These are phyloP conservation scores for Penicillium nucicola DNA, from an alignment of 495 filamentous ascomycete genomes.

Conservation along the genomic window DNA sequence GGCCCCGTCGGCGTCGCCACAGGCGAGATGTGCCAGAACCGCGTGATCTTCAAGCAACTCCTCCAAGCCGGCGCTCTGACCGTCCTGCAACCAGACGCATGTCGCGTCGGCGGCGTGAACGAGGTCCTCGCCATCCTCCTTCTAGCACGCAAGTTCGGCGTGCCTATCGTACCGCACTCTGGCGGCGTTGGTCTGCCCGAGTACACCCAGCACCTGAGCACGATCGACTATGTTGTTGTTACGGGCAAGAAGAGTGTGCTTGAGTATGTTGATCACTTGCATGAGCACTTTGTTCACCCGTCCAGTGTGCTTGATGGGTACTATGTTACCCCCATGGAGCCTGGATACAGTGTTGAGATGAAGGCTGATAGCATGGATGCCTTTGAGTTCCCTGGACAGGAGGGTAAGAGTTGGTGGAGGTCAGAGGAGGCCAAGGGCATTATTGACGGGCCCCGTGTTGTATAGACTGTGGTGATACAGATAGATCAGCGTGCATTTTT, in stretches of 20 bases:
- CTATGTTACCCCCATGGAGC: constrained; percentile 77
- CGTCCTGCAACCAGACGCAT: constrained; percentile 88
- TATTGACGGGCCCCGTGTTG: constrained; percentile 50
- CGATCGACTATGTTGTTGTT: constrained; percentile 91
- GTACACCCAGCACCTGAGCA: constrained; percentile 91
- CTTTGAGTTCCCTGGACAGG: constrained; percentile 71
- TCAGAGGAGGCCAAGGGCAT: constrained; percentile 66
- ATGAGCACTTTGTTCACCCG: constrained; percentile 89
- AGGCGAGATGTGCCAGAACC: constrained; percentile 96
- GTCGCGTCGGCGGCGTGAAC: constrained; percentile 87
- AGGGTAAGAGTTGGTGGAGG: constrained; percentile 80
- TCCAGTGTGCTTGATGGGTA: constrained; percentile 78
- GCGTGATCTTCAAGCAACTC: constrained; percentile 92
- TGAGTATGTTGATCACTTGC: constrained; percentile 91
- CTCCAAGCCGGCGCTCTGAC: constrained; percentile 76
- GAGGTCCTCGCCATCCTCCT: constrained; percentile 89
- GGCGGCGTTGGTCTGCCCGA: constrained; percentile 91
- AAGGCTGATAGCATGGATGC: constrained; percentile 79
- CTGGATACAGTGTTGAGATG: constrained; percentile 93
- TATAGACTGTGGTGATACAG: constrained; percentile 10
- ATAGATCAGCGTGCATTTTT: background rate
- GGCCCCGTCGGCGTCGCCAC: constrained; percentile 81
- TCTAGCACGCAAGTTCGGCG: constrained; percentile 78
- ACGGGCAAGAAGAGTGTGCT: constrained; percentile 75
- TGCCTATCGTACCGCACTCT: constrained; percentile 85